Evolutionary conservation across 2,329 filamentous ascomycete species (phyloP).

Genomic region (Trichoderma sp.): DNA sequence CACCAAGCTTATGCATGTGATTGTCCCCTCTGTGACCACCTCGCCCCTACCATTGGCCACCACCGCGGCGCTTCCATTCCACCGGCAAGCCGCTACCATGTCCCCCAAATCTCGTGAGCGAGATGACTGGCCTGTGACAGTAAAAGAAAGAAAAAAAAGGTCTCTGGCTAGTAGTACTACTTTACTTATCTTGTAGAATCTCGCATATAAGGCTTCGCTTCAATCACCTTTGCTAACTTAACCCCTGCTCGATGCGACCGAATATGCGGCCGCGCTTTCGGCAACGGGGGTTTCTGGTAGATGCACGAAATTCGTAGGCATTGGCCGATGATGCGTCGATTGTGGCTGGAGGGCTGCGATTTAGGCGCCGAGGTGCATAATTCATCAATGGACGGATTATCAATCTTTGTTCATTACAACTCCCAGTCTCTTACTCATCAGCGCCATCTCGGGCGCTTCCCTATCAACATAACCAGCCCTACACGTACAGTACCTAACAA

Average conservation of each 20-base stretch:
- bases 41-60: slow-evolving; percentile 18
- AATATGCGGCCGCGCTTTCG: slow-evolving; percentile 17
- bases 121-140: not conserved
- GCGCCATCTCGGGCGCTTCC: not conserved
- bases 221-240: too few species aligned
- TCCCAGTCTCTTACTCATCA: not conserved
- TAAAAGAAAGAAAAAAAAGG: not conserved
- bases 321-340: not conserved
- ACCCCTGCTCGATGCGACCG: slow-evolving; percentile 14
- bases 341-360: not conserved
- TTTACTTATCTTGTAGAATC: not conserved
- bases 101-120: not conserved
- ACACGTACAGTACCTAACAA: not conserved
- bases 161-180: not conserved
- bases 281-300: not conserved
- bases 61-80: slow-evolving; percentile 17
- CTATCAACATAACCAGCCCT: not conserved
- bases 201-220: not conserved
- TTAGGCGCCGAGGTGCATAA: not conserved
- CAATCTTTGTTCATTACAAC: not conserved
- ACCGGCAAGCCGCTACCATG: not conserved
- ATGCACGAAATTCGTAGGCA: slow-evolving; percentile 3
- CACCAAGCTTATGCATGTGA: slow-evolving; percentile 19
- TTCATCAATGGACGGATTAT: not conserved
- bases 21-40: slow-evolving; percentile 21